Base-by-base conservation (phyloP, 2,329 filamentous ascomycete genomes). In the Pestalotiopsis sp. region DNA sequence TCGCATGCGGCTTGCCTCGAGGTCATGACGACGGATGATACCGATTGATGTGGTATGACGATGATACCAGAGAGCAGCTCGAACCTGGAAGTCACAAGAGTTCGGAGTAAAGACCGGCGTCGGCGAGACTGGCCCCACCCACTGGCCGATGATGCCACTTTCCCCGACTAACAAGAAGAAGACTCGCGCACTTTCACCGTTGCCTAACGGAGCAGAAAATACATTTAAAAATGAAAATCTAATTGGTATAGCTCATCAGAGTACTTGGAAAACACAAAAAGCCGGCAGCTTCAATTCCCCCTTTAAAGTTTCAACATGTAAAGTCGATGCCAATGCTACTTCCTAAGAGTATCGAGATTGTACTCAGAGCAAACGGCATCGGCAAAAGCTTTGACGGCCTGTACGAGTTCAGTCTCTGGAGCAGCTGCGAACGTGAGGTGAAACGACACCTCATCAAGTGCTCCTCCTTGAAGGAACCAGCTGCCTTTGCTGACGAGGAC, bases 1-100 rank as follows among this genome's bases (percentile, higher is more conserved):
- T 79, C 70, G 72, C 77, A 76, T 1, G 74, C 74, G 14, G 49
- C 71, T 72, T 60, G 73, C 73, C 31, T 73, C 81, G 23, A 59
- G 20, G 56, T 25, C 27, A 25, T 31, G 4, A 27, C 20, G 56
- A 9, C 65, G 70, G 41, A 59, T 13, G 64, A 67, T 65, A 11
- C 20, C 27, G 4, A n/a, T 17, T 17, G 12, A 72, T 36, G 12
- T 66, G n/a, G 56, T 20, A 17, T n/a, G 14, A 49, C 3, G 45
- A 49, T 20, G 45, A 5, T 49, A n/a, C 5, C n/a, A 3, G 3
- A 14, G 14, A 49, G 45, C 14, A 49, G 14, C 5, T 45, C 12
- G 39, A 45, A 11, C 13, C 27, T 4, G 27, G 27, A 27, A 27
- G 27, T 27, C 14, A 14, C 45, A 49, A 7, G 14, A 49, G 17